Evolutionary conservation across 345 rosid genomes (phyloP), one percentile per base, ranked within the genome.

Genomic region (Triadica sebifera): DNA sequence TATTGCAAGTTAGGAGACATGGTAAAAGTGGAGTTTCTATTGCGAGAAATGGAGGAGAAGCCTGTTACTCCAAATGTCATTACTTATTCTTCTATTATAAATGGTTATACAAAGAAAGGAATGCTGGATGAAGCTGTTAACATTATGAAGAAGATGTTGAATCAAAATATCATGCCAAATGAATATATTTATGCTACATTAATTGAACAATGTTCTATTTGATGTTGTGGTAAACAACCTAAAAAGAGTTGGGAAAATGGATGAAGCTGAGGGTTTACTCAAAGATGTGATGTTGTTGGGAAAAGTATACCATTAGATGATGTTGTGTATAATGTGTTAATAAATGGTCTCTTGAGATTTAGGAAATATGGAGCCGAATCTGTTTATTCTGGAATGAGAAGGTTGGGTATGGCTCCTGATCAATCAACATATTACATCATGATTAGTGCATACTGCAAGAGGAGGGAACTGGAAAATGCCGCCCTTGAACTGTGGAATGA

Each of bases 311-410:
- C 83, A 17, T 85, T 93, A 74, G 97, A 94, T 83, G 87, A 85
- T 77, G 88, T 91, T 77, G 88, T 91, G 38, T 94, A 86, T 79
- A 94, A 94, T 75, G 97, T 87, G 45, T 80, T 90, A 52, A 88
- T 89, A 75, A 88, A 86, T 65, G 97, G 97, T 77, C 88, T 89
- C 67, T 74, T 82, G 76, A 87, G 69, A 75, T 82, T 83, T 74
- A 89, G 93, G n/a, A 87, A 88, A 78, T 84, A 80, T 61, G 87
- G 87, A 66, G 77, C 76, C 53, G 79, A 86, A 6, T 86, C 92
- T 63, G 80, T 87, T 58, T 83, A 87, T 84, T 68, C 80, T 69
- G 83, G 84, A 78, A 87, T 90, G 89, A 87, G 76, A 79, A 86
- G 86, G 74, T 71, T 90, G 77, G 97, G 94, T 75, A 75, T 94